phyloP scores from a whole-genome alignment of 768 basidiomycete species.

The Multifurca ochricompacta region DNA sequence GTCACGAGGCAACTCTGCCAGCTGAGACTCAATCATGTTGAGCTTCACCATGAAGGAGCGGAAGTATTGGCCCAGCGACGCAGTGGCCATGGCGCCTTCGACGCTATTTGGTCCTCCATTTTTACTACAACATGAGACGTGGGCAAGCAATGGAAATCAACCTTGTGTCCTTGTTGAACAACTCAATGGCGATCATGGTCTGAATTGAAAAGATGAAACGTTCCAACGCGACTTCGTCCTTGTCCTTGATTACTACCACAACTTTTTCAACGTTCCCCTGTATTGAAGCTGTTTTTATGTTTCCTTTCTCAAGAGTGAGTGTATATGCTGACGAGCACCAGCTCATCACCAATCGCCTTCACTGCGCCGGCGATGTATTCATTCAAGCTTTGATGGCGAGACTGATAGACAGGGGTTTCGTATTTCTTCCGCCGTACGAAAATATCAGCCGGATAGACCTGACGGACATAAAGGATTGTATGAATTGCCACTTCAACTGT shows the following conservation, averaged over 20 bases:
- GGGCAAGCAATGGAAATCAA: constrained; percentile 25
- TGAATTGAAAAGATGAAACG: constrained; percentile 85
- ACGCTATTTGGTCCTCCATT: constrained; percentile 38
- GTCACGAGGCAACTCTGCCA: constrained; percentile 50
- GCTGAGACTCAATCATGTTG: constrained; percentile 64
- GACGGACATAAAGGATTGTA: constrained; percentile 83
- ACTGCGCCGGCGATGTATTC: constrained; percentile 87
- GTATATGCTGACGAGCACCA: constrained; percentile 42
- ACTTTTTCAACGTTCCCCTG: constrained; percentile 78
- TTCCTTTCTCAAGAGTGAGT: not conserved
- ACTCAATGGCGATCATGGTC: constrained; percentile 66
- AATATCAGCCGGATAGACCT: constrained; percentile 82
- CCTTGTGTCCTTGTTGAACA: constrained; percentile 65
- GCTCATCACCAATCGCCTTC: constrained; percentile 73
- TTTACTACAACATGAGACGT: not conserved
- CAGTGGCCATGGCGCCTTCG: constrained; percentile 58
- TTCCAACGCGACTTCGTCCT: constrained; percentile 74
- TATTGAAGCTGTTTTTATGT: not conserved
- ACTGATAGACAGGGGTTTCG: constrained; percentile 86
- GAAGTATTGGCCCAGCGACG: constrained; percentile 64
- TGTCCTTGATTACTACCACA: constrained; percentile 77
- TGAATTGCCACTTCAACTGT: constrained; percentile 93
- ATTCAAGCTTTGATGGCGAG: constrained; percentile 82
- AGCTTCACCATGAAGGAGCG: constrained; percentile 79
- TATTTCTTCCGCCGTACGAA: constrained; percentile 88